phyloP scores from a whole-genome alignment of 768 basidiomycete species.

The Leccinum broughii region DNA sequence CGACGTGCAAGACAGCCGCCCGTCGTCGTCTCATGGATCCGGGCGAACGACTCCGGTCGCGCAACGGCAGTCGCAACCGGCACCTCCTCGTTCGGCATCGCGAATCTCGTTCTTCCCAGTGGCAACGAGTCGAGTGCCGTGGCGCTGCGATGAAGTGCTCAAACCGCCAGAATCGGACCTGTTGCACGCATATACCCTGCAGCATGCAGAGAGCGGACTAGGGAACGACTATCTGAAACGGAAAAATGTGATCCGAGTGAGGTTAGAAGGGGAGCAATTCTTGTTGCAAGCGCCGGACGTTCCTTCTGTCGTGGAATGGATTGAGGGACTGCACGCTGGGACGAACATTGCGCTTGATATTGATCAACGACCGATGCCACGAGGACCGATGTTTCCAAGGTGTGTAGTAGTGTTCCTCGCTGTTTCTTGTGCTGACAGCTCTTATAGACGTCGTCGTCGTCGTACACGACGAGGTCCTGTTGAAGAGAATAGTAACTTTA shows the following conservation, averaged over 20 bases:
- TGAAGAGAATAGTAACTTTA: slow-evolving; percentile 6
- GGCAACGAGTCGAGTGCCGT: slow-evolving; percentile 15
- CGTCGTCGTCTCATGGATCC: slow-evolving; percentile 22
- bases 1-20: slow-evolving; percentile 22
- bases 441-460: slow-evolving; percentile 30
- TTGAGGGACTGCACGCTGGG: slow-evolving; percentile 93
- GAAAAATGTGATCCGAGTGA: slow-evolving; percentile 88
- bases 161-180: slow-evolving; percentile 55
- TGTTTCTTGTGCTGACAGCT: background rate
- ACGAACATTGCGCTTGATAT: slow-evolving; percentile 91
- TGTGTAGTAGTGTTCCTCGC: slow-evolving; percentile 23
- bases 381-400: slow-evolving; percentile 84
- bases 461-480: slow-evolving; percentile 23
- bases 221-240: slow-evolving; percentile 95
- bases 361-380: slow-evolving; percentile 90
- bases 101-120: slow-evolving; percentile 27
- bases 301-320: slow-evolving; percentile 88
- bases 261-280: slow-evolving; percentile 96
- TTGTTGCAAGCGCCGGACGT: slow-evolving; percentile 86
- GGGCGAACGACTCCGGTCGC: slow-evolving; percentile 14
- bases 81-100: slow-evolving; percentile 21
- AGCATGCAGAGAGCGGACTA: slow-evolving; percentile 89
- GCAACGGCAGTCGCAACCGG: slow-evolving; percentile 14
- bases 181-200: slow-evolving; percentile 75
- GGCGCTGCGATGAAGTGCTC: slow-evolving; percentile 29